These are phyloP conservation scores for Stellera chamaejasme DNA, from an alignment of 345 rosid species.

Conservation along the genomic window DNA sequence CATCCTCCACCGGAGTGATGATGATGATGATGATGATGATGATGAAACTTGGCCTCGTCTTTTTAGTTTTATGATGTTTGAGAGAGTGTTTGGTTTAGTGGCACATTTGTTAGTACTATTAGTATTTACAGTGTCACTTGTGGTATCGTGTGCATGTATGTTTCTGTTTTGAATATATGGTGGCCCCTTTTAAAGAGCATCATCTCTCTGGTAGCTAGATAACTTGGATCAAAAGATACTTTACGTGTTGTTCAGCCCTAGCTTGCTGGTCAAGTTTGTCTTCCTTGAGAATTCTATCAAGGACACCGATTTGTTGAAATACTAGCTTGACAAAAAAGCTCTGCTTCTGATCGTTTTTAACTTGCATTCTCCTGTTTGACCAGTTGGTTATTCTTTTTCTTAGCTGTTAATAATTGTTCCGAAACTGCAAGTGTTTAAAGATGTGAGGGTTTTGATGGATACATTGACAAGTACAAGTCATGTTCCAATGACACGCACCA, in stretches of 20 bases:
- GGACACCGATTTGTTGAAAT: not conserved
- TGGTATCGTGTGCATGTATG: not conserved
- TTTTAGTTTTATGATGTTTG: not conserved
- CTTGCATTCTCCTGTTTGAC: not conserved
- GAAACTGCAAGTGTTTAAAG: not conserved
- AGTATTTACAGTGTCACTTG: not conserved
- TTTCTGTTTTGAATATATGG: not conserved
- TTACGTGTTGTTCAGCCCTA: not conserved
- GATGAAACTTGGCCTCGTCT: conserved; percentile 7
- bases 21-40: not conserved
- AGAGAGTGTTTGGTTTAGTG: conserved; percentile 8
- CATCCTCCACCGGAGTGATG: conserved; percentile 4
- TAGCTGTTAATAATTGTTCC: not conserved
- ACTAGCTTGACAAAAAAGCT: not conserved
- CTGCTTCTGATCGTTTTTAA: no score
- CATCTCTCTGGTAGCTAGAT: not conserved
- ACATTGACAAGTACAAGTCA: conserved; percentile 7
- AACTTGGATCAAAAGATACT: not conserved
- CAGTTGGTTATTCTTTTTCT: not conserved
- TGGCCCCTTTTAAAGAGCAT: not conserved
- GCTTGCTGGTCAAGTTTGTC: not conserved
- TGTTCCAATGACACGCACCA: conserved; percentile 8
- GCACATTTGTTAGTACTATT: not conserved
- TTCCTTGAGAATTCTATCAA: not conserved
- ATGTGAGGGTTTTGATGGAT: not conserved